Conservation (phyloP, 2,329 filamentous ascomycete species). For the Trichoderma arundinaceum region DNA sequence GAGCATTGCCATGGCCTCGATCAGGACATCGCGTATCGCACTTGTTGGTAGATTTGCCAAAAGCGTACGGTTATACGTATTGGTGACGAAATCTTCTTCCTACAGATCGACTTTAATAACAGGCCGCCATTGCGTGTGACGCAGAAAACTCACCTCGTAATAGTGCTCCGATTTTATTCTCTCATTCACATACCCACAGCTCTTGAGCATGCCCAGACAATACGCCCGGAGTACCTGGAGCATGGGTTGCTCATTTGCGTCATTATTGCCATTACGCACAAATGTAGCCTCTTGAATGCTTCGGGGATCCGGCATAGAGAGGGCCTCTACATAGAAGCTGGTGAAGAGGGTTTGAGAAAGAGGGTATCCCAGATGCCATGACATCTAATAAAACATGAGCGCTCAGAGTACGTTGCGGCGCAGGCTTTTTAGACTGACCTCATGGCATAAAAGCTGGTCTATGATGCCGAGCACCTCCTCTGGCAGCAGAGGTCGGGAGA, state of each 20-base stretch:
- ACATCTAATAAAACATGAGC: slow-evolving; percentile 65
- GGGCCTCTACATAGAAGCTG: slow-evolving; percentile 84
- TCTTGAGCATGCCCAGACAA: slow-evolving; percentile 82
- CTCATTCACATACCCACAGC: slow-evolving; percentile 78
- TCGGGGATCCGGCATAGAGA: slow-evolving; percentile 73
- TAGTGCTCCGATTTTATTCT: slow-evolving; percentile 83
- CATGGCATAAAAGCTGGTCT: slow-evolving; percentile 87
- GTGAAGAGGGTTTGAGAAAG: slow-evolving; percentile 94
- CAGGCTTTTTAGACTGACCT: slow-evolving; percentile 58
- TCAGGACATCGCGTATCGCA: slow-evolving; percentile 61
- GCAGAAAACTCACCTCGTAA: slow-evolving; percentile 70
- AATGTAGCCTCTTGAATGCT: slow-evolving; percentile 71
- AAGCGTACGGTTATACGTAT: slow-evolving; percentile 82
- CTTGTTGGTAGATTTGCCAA: slow-evolving; percentile 66
- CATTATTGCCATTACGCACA: slow-evolving; percentile 44
- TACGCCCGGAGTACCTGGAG: slow-evolving; percentile 78
- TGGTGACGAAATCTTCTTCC: slow-evolving; percentile 97
- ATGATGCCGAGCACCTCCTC: slow-evolving; percentile 90
- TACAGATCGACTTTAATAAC: slow-evolving; percentile 43
- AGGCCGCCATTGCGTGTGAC: not conserved
- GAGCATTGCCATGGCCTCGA: slow-evolving; percentile 61
- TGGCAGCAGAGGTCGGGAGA: slow-evolving; percentile 68
- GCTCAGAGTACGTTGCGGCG: not conserved
- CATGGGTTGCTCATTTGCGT: slow-evolving; percentile 51
- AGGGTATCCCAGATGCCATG: slow-evolving; percentile 96